Conservation (phyloP, 495 filamentous ascomycete species). For the Cercophora newfieldiana region DNA sequence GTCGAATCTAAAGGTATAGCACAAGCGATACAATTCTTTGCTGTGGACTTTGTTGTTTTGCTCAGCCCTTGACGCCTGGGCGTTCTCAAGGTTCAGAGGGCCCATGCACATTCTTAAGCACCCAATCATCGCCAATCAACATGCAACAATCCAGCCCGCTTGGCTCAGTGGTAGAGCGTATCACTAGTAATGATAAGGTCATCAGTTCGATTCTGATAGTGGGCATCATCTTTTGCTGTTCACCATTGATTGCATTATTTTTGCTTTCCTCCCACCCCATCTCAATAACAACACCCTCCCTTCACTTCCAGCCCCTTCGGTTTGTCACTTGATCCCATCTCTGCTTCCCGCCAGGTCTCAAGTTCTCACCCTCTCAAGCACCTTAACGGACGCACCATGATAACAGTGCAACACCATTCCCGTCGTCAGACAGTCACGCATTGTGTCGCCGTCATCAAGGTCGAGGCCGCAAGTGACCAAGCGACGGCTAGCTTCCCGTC, state of each 20-base stretch:
- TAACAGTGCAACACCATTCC: neutral
- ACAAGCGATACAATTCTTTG: too few relatives aligned
- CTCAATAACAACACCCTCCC: too few relatives aligned
- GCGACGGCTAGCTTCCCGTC: neutral
- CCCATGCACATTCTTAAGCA: too few relatives aligned
- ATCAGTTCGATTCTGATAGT: slow-evolving; percentile 25
- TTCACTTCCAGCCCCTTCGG: too few relatives aligned
- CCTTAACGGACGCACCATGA: neutral
- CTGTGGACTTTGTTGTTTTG: too few relatives aligned
- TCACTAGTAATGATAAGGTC: slow-evolving; percentile 24
- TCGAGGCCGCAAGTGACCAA: neutral
- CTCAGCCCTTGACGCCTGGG: too few relatives aligned
- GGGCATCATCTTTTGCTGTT: slow-evolving; percentile 8
- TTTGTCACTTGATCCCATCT: too few relatives aligned
- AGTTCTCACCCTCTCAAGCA: neutral
- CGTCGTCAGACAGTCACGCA: neutral
- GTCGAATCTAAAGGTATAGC: too few relatives aligned
- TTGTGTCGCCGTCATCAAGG: neutral
- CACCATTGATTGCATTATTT: neutral
- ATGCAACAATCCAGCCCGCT: slow-evolving; percentile 10
- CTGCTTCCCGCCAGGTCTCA: too few relatives aligned
- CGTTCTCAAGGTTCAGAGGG: too few relatives aligned
- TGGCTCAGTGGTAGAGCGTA: slow-evolving; percentile 22
- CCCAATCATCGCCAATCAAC: neutral
- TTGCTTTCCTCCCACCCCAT: too few relatives aligned